Conservation (phyloP, 345 rosid species). For the Eucalyptus globulus region DNA sequence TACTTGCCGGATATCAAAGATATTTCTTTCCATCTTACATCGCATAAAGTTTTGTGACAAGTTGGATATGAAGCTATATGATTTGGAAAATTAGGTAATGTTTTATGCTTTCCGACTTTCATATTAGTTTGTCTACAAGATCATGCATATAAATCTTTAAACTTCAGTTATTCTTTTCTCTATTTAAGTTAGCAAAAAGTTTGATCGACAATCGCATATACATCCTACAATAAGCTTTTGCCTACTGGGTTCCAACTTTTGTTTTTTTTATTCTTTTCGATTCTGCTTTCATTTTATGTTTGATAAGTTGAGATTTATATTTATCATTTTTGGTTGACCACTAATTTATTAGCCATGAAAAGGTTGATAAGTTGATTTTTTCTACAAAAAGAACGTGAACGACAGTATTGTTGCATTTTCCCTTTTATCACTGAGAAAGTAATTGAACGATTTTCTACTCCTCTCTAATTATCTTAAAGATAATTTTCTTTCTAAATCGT, state of each 20-base stretch:
- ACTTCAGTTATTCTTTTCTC: no score
- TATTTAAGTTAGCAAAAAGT: no score
- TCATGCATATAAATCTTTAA: neutral
- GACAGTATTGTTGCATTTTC: neutral
- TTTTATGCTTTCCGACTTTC: neutral
- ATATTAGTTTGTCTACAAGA: neutral
- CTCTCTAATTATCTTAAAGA: neutral
- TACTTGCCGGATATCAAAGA: neutral
- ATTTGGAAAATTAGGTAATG: neutral
- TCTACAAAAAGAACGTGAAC: neutral
- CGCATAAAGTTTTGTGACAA: neutral
- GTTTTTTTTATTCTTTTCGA: neutral
- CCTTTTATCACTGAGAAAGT: neutral
- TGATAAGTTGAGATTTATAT: neutral
- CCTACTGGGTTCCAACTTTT: neutral
- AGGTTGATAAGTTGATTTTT: neutral
- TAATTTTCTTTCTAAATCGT: neutral
- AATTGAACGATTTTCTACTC: no score
- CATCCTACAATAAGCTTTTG: no score
- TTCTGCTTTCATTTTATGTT: neutral
- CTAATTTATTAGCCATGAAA: neutral
- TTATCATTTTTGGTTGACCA: neutral
- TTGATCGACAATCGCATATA: neutral
- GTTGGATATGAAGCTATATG: neutral
- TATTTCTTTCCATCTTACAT: neutral